Conservation (phyloP, 495 filamentous ascomycete species). For the Jackrogersella multiformis region DNA sequence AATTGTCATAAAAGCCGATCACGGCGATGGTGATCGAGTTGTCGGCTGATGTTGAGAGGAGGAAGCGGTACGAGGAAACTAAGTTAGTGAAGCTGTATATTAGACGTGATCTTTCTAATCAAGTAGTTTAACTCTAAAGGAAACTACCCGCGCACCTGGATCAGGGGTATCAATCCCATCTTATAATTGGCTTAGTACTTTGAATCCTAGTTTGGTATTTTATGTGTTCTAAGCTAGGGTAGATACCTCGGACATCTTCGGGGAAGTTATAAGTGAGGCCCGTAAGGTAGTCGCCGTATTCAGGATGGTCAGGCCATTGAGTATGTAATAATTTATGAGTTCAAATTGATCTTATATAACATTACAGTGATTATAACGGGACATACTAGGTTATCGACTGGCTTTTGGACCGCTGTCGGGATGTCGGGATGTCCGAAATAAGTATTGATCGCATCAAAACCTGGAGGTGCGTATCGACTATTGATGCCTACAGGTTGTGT, state of each 20-base stretch:
- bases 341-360: background rate
- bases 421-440: constrained; percentile 45
- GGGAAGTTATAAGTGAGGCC: constrained; percentile 57
- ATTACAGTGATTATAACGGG: background rate
- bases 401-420: constrained; percentile 44
- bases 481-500: constrained; percentile 33
- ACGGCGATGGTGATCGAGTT: constrained; percentile 43
- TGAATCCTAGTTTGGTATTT: too few relatives aligned
- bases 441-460: constrained; percentile 47
- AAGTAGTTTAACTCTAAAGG: background rate
- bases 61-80: constrained; percentile 47
- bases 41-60: constrained; percentile 50
- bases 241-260: constrained; percentile 55
- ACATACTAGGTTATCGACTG: constrained; percentile 44
- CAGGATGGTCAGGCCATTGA: constrained; percentile 32
- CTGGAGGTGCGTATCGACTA: constrained; percentile 45
- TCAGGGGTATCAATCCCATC: constrained; percentile 46
- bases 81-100: background rate
- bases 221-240: too few relatives aligned
- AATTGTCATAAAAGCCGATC: constrained; percentile 45
- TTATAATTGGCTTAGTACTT: too few relatives aligned
- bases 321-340: constrained; percentile 28
- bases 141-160: constrained; percentile 26
- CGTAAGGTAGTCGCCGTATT: constrained; percentile 47
- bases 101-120: background rate